Conservation (phyloP, 2,329 filamentous ascomycete genomes). For the Fusarium sarcochroum region DNA sequence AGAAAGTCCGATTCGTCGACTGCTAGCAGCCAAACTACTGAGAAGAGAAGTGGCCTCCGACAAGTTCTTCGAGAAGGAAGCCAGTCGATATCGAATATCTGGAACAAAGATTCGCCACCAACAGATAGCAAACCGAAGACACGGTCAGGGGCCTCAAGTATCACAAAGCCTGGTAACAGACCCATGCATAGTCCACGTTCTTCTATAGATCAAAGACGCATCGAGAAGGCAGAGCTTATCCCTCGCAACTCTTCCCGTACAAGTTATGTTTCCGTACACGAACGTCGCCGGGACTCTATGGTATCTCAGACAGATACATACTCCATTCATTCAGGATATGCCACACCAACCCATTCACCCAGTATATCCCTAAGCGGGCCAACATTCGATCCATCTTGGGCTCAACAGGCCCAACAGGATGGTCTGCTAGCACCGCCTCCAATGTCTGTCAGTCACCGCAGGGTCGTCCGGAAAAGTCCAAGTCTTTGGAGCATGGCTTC, state of each 20-base stretch:
- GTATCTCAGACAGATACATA: slow-evolving; percentile 70
- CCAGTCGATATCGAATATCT: slow-evolving; percentile 63
- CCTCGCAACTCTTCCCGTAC: slow-evolving; percentile 61
- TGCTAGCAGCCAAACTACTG: slow-evolving; percentile 42
- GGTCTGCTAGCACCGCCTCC: slow-evolving; percentile 34
- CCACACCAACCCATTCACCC: slow-evolving; percentile 62
- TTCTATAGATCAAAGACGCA: slow-evolving; percentile 15
- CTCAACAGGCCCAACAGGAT: slow-evolving; percentile 34
- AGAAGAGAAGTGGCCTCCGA: slow-evolving; percentile 64
- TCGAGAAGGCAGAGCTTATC: slow-evolving; percentile 48
- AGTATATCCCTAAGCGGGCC: slow-evolving; percentile 48
- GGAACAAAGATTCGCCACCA: slow-evolving; percentile 61
- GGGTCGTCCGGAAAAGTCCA: slow-evolving; percentile 55
- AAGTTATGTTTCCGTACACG: slow-evolving; percentile 66
- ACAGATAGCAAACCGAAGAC: slow-evolving; percentile 46
- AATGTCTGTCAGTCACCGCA: slow-evolving; percentile 45
- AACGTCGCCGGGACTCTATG: slow-evolving; percentile 66
- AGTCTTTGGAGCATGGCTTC: slow-evolving; percentile 74
- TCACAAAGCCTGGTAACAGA: slow-evolving; percentile 33
- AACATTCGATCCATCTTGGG: slow-evolving; percentile 41
- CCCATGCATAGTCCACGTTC: slow-evolving; percentile 2
- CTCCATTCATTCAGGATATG: slow-evolving; percentile 64
- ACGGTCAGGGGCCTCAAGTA: slow-evolving; percentile 43
- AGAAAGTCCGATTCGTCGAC: slow-evolving; percentile 39
- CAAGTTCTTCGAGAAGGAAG: slow-evolving; percentile 66